Base-by-base conservation (phyloP, 805 yeast genomes). In the Candida lessepsii region DNA sequence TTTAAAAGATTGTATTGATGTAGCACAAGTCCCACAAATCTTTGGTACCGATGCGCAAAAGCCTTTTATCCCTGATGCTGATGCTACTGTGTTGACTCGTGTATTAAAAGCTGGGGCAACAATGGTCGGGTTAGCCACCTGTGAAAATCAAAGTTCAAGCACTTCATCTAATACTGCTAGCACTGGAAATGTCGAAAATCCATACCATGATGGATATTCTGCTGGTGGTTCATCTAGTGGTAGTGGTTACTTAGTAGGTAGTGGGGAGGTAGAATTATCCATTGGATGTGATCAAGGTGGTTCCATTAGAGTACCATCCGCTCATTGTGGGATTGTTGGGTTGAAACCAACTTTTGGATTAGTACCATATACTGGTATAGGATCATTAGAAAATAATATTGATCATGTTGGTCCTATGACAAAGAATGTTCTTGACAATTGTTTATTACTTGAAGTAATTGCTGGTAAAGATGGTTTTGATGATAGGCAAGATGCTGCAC, bases 261-360 rank as follows among this genome's bases (percentile, higher is more conserved):
- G 71, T 39, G 59, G 62, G 29, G 78, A 77, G 4, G 65, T 76
- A n/a, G 66, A 70, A 11, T 37, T 75, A 17, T 82, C 83, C 10
- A 54, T 79, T 34, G 83, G 83, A 8, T 67, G 76, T 10, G 81
- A 76, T 46, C 71, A 75, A 40, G 81, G 79, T 26, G 80, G 81
- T 7, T 62, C 71, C 9, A 63, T 76, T 30, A 61, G 80, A 40
- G 62, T 67, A 23, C 81, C 81, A 1, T 65, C 76, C 6, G 60
- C 71, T 21, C 62, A 57, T 45, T 63, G 65, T 34, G 71, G 71
- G 27, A 39, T 68, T 18, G 75, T 60, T 49, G 71, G 72, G 1
- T 47, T 76, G 34, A 65, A 66, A 47, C 77, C 80, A 1, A 58
- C 76, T 4, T 46, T 46, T 35, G 49, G 49, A 10, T 33, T 47